These are phyloP conservation scores for Sphaceloma murrayae DNA, from an alignment of 2,329 filamentous ascomycete species.

Conservation along the genomic window DNA sequence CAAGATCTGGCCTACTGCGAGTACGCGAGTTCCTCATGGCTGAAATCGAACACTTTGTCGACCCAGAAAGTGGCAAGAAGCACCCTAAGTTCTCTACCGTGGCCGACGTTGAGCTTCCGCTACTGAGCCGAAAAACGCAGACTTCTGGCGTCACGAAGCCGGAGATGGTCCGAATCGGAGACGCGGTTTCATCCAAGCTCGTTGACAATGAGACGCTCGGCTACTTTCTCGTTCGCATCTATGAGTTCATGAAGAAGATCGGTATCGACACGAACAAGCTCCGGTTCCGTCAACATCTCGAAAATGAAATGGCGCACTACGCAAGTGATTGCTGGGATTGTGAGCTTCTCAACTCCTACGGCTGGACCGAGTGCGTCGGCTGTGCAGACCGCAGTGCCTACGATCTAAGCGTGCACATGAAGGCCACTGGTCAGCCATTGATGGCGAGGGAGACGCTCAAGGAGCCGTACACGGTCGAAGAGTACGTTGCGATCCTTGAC, in stretches of 20 bases:
- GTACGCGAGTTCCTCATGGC: conserved; percentile 98
- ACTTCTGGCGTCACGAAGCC: conserved; percentile 73
- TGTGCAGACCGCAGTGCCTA: conserved; percentile 94
- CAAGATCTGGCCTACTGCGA: conserved; percentile 77
- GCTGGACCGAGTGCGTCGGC: conserved; percentile 97
- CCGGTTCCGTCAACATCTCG: conserved; percentile 96
- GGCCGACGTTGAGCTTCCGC: conserved; percentile 68
- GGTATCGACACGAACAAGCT: conserved; percentile 82
- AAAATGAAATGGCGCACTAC: conserved; percentile 84
- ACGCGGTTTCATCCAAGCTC: conserved; percentile 71
- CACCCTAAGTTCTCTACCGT: conserved; percentile 81
- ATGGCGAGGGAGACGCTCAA: conserved; percentile 74
- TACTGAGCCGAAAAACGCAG: conserved; percentile 79
- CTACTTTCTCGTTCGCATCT: conserved; percentile 92
- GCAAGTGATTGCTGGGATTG: conserved; percentile 97
- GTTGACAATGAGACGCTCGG: conserved; percentile 97
- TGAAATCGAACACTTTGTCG: conserved; percentile 97
- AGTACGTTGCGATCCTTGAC: conserved; percentile 79
- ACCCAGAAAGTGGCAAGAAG: conserved; percentile 90
- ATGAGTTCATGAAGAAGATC: conserved; percentile 79
- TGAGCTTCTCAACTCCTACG: conserved; percentile 80
- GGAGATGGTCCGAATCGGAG: conserved; percentile 65
- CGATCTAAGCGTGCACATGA: conserved; percentile 82
- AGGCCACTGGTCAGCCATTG: conserved; percentile 80
- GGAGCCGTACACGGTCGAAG: conserved; percentile 69